Evolutionary conservation across 768 basidiomycete species (phyloP).

Genomic region (Amanita exitialis): DNA sequence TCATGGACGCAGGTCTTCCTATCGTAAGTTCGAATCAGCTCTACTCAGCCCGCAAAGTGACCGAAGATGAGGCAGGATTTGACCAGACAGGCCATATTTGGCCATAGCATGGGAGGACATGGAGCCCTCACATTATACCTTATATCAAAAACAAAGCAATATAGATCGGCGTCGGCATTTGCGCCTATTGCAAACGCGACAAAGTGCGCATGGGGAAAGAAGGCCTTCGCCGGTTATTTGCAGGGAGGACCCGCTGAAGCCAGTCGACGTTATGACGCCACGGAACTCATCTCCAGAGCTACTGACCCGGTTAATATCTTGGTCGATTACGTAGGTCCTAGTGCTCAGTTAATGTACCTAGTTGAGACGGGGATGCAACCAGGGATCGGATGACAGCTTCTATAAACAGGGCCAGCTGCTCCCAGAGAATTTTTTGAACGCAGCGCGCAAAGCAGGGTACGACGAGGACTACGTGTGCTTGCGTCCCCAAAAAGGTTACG

Average conservation of each 20-base stretch:
- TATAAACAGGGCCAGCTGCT: conserved; percentile 80
- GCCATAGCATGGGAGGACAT: conserved; percentile 98
- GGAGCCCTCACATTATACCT: conserved; percentile 91
- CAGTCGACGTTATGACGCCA: conserved; percentile 68
- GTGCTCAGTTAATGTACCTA: background rate
- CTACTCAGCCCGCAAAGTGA: background rate
- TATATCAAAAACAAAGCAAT: conserved; percentile 56
- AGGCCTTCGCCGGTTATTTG: conserved; percentile 85
- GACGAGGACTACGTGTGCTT: conserved; percentile 71
- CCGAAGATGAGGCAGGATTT: conserved; percentile 46
- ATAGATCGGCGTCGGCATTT: conserved; percentile 85
- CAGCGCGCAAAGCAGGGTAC: conserved; percentile 64
- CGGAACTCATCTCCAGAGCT: conserved; percentile 59
- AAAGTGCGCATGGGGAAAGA: conserved; percentile 83
- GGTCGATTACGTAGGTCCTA: conserved; percentile 66
- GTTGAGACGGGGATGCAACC: conserved; percentile 1
- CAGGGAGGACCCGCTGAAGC: conserved; percentile 71
- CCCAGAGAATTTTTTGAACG: conserved; percentile 81
- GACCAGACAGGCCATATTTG: conserved; percentile 78
- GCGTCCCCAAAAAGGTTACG: conserved; percentile 73
- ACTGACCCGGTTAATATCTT: conserved; percentile 67
- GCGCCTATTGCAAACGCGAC: conserved; percentile 81
- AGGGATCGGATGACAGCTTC: conserved; percentile 80
- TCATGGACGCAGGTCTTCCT: conserved; percentile 65
- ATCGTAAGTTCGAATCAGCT: conserved; percentile 42